Base-by-base conservation (phyloP, 768 basidiomycete genomes). In the Lentinula sp. region DNA sequence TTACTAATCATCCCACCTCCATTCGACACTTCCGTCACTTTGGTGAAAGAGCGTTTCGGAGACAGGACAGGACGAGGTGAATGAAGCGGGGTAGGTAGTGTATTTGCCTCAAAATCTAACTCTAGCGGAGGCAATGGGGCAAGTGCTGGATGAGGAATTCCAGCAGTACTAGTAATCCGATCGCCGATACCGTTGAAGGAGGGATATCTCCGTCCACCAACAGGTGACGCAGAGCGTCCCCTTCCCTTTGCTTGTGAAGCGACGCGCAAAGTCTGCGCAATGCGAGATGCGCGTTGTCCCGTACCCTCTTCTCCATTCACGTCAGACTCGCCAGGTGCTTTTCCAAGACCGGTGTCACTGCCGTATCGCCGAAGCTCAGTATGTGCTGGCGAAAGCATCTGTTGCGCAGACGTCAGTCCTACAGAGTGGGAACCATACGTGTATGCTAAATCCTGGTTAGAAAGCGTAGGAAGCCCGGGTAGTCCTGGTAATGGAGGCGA, bases 1-100 rank as follows among this genome's bases (percentile, higher is more conserved):
- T 45, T 46, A 23, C 42, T 58, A 6, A 45, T 35, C 42, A 43
- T n/a, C 9, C 21, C 43, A 11, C 35, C 40, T 23, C 13, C 55
- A 43, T 35, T 31, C 23, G 55, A n/a, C 0, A 57, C 40, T 40
- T 37, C 28, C 31, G 31, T 59, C 11, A 59, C 31, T 9, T 46
- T 69, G 10, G 77, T 70, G 61, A 78, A 84, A 0, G 85, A 83
- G 45, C 78, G 78, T 64, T 86, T 87, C 5, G 88, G 88, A 0
- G 87, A 88, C 16, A 83, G 77, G 56, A 87, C 74, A 0, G 90
- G 89, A 7, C 86, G 83, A 3, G 91, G 89, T 0, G 88, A 89
- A 62, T 82, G 76, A 2, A 87, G 28, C 64, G 1, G 81, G 66
- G 6, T 77, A 74, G 5, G 74, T 74, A 10, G 69, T 65, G 16